These are phyloP conservation scores for Sherardia arvensis DNA, from an alignment of 257 asterid species.

Conservation along the genomic window DNA sequence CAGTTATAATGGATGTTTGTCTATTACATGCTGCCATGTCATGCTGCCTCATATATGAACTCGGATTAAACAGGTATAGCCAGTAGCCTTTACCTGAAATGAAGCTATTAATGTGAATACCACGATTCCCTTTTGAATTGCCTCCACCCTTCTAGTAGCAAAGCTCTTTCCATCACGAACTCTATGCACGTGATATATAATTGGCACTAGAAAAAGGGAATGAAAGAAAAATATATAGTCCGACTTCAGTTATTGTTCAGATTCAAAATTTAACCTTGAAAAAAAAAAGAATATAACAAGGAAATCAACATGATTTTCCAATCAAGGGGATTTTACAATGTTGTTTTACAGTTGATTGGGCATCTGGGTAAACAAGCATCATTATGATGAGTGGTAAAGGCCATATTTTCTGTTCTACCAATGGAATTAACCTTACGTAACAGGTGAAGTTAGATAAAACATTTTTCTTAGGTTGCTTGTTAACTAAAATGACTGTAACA, in stretches of 20 bases:
- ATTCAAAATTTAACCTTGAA: background rate
- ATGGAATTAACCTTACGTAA: background rate
- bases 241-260: background rate
- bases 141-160: constrained; percentile 95
- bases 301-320: background rate
- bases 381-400: background rate
- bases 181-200: constrained; percentile 82
- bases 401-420: background rate
- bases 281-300: background rate
- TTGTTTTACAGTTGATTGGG: background rate
- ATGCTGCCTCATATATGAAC: no score
- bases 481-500: background rate
- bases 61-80: background rate
- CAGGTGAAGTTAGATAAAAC: background rate
- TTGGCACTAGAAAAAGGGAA: constrained; percentile 63
- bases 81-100: constrained; percentile 62
- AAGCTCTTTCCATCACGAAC: constrained; percentile 97
- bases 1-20: background rate
- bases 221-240: background rate
- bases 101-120: constrained; percentile 75
- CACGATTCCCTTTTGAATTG: constrained; percentile 82
- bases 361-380: background rate
- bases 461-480: background rate
- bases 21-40: background rate
- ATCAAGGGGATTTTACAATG: background rate